Percentiles rank a stretch among this genome's conserved stretches.
phyloP scores from a whole-genome alignment of 1,284 basidiomycete species.

The Phlebopus sp. region DNA sequence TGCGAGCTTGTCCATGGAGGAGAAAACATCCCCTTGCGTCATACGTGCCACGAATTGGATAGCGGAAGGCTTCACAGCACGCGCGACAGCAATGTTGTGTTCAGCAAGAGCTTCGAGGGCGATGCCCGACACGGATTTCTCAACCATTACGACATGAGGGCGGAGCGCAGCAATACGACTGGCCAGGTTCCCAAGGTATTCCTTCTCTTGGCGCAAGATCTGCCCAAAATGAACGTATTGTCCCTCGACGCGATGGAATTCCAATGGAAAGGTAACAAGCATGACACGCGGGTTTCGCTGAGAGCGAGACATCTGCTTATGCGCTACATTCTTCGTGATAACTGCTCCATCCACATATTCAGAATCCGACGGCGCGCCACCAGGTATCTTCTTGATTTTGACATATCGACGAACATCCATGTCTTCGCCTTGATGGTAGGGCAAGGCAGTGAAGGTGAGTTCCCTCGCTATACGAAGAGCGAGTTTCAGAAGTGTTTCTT shows the following conservation, averaged over 20 bases:
- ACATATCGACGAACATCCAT: conserved; percentile 96
- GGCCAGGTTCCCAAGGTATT: conserved; percentile 89
- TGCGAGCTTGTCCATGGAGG: conserved; percentile 92
- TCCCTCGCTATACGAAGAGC: conserved; percentile 76
- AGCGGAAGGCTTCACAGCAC: conserved; percentile 86
- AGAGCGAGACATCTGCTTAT: conserved; percentile 80
- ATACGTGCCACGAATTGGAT: conserved; percentile 88
- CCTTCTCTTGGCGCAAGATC: conserved; percentile 91
- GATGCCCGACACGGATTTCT: conserved; percentile 88
- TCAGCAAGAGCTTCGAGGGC: conserved; percentile 89
- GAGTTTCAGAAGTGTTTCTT: conserved; percentile 77
- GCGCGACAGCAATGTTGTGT: conserved; percentile 88
- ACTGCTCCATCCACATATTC: conserved; percentile 98
- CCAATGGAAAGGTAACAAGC: conserved; percentile 94
- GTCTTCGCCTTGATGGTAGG: conserved; percentile 80
- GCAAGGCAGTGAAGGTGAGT: conserved; percentile 70
- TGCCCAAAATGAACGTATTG: conserved; percentile 95
- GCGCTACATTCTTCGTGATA: conserved; percentile 97
- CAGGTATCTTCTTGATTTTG: conserved; percentile 98
- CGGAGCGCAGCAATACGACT: conserved; percentile 86
- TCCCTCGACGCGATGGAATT: conserved; percentile 91
- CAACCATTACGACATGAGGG: conserved; percentile 91
- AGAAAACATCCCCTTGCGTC: conserved; percentile 94
- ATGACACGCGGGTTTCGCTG: conserved; percentile 86
- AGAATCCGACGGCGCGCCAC: conserved; percentile 87